Base-by-base conservation (phyloP, 352 stramenopile species). In the Pythium oligandrum region DNA sequence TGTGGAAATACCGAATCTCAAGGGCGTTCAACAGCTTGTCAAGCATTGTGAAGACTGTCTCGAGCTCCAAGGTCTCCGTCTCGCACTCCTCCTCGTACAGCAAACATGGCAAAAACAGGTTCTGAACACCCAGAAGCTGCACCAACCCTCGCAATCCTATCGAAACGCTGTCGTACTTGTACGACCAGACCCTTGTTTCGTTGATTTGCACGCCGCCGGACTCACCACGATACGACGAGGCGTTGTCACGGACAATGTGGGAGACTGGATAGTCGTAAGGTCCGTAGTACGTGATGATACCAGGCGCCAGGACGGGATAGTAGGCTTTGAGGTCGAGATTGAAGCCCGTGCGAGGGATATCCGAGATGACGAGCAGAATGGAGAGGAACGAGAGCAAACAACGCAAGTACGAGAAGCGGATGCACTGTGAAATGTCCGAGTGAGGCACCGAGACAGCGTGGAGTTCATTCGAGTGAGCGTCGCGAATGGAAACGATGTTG, bases 111-210 rank as follows among this genome's bases (percentile, higher is more conserved):
- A 53, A 48, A 17, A 59, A 66, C 33, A 26, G 17, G 17, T 38
- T 37, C 0, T 31, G 3, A 32, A 66, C 46, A n/a, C 49, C 11
- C 26, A 66, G 44, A n/a, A 53, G n/a, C 10, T 39, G 38, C 6
- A 53, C 59, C 5, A 66, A n/a, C 4, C 47, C 59, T 1, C 59
- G 59, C 26, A 50, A 42, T 0, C 47, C 11, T 31, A 66, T 61
- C 2, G 59, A 61, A 5, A 66, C 10, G 36, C 47, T 54, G 49
- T 66, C 59, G 37, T 57, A 61, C 44, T 66, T 66, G 52, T 61
- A 66, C 11, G 52, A 36, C 59, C 59, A 66, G 7, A 57, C 38
- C 11, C 44, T 45, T 4, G 37, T 40, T 0, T 37, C 2, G 0
- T 12, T 31, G 4, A 61, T 40, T 8, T 35, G 42, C 32, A 35